Evolutionary conservation across 805 yeast genomes (phyloP).

Genomic region (Kuraishia capsulata): DNA sequence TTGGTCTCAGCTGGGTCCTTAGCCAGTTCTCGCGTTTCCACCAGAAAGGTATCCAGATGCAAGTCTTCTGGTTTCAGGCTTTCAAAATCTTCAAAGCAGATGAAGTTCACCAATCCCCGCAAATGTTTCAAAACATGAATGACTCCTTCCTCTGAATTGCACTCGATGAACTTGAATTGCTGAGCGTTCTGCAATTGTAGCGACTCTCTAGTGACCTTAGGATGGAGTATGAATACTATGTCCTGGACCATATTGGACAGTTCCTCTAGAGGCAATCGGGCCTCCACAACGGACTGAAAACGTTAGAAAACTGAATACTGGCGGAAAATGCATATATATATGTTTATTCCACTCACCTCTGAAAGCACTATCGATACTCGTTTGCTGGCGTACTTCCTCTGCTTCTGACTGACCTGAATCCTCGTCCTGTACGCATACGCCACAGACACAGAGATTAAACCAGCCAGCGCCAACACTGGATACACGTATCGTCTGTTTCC

Average conservation of each 20-base stretch:
- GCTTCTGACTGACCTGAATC: not conserved
- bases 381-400: not conserved
- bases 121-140: conserved; percentile 50
- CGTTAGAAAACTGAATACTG: too few relatives aligned
- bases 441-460: not conserved
- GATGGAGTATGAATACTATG: conserved; percentile 18
- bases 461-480: not conserved
- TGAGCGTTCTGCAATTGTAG: conserved; percentile 7
- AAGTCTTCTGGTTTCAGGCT: conserved; percentile 8
- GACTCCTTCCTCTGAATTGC: conserved; percentile 39
- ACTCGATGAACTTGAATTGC: conserved; percentile 28
- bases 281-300: conserved; percentile 2
- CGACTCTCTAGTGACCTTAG: conserved; percentile 10
- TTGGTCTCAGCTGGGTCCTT: too few relatives aligned
- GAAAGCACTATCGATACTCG: conserved; percentile 3
- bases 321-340: too few relatives aligned
- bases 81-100: conserved; percentile 12
- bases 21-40: conserved; percentile 12
- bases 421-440: not conserved
- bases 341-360: conserved; percentile 7
- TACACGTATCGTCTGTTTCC: not conserved
- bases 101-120: conserved; percentile 14
- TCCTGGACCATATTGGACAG: conserved; percentile 11
- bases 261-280: conserved; percentile 5
- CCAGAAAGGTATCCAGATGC: conserved; percentile 17